These are phyloP conservation scores for Logfia minima DNA, from an alignment of 129 eudicot genomes.

Conservation along the genomic window DNA sequence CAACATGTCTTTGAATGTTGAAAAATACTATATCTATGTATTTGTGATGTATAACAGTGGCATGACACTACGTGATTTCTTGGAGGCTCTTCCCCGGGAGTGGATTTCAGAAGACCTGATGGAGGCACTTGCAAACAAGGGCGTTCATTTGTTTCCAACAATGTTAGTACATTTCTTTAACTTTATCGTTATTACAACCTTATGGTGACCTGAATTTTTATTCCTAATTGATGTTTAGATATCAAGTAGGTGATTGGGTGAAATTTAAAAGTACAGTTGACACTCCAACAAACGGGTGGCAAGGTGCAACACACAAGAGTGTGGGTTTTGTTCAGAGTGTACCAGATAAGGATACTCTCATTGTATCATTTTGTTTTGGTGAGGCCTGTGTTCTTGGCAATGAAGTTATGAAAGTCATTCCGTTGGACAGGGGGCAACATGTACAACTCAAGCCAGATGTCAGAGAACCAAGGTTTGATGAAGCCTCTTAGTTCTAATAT, in stretches of 20 bases:
- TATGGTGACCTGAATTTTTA: constrained; percentile 1
- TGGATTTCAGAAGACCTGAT: constrained; percentile 98
- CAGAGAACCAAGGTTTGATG: constrained; percentile 81
- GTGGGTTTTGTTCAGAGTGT: constrained; percentile 95
- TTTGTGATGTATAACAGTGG: constrained; percentile 63
- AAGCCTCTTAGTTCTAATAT: not conserved
- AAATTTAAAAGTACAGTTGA: constrained; percentile 69
- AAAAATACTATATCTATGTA: constrained; percentile 8
- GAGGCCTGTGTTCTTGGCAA: constrained; percentile 76
- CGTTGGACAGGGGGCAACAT: constrained; percentile 91
- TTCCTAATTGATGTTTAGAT: constrained; percentile 45
- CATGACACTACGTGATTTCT: constrained; percentile 83
- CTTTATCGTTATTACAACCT: constrained; percentile 13
- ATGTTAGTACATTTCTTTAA: constrained; percentile 44
- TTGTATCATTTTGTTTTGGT: constrained; percentile 83
- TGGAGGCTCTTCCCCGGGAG: constrained; percentile 97
- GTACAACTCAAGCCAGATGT: constrained; percentile 78
- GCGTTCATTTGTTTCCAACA: constrained; percentile 86
- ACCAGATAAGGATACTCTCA: constrained; percentile 66
- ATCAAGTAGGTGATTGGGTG: constrained; percentile 96
- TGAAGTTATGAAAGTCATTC: constrained; percentile 93
- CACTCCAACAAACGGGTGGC: constrained; percentile 88
- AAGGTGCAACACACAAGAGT: constrained; percentile 86
- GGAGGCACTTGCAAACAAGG: constrained; percentile 82
- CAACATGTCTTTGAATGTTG: not conserved